Percentiles rank a stretch among this genome's conserved stretches.
Conservation (phyloP, 768 basidiomycete genomes). For the Hypholoma sublateritium region DNA sequence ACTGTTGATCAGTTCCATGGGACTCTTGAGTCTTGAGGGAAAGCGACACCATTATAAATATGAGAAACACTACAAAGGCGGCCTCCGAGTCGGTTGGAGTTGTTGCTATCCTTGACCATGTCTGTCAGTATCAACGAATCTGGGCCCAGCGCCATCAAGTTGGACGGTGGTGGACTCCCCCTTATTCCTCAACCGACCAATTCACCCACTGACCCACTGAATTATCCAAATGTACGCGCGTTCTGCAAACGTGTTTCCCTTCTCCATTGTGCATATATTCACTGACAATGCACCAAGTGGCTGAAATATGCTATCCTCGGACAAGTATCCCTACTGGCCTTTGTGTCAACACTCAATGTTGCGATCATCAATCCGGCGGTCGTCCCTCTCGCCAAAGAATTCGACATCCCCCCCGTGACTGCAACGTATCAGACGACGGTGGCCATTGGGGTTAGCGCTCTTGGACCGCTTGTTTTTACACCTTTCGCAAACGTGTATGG, state of each 20-base stretch:
- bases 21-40: no score
- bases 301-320: conserved; percentile 31
- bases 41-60: no score
- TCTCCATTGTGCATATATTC: background rate
- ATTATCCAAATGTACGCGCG: conserved; percentile 35
- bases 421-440: conserved; percentile 41
- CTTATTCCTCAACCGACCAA: conserved; percentile 42
- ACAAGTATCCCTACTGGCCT: conserved; percentile 34
- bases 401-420: conserved; percentile 32
- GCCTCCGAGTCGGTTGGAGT: background rate
- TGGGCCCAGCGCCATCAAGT: conserved; percentile 17
- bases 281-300: conserved; percentile 25
- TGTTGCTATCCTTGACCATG: background rate
- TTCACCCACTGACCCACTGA: conserved; percentile 40
- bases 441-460: conserved; percentile 33
- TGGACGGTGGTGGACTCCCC: conserved; percentile 36
- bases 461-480: conserved; percentile 37
- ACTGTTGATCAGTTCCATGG: no score
- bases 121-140: background rate
- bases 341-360: conserved; percentile 36
- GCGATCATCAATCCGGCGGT: conserved; percentile 39
- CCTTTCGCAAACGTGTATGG: conserved; percentile 42
- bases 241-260: background rate
- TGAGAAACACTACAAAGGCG: no score
- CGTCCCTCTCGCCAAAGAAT: conserved; percentile 35